These are phyloP conservation scores for Aureobasidium sp. DNA, from an alignment of 2,329 filamentous ascomycete genomes.

Conservation along the genomic window DNA sequence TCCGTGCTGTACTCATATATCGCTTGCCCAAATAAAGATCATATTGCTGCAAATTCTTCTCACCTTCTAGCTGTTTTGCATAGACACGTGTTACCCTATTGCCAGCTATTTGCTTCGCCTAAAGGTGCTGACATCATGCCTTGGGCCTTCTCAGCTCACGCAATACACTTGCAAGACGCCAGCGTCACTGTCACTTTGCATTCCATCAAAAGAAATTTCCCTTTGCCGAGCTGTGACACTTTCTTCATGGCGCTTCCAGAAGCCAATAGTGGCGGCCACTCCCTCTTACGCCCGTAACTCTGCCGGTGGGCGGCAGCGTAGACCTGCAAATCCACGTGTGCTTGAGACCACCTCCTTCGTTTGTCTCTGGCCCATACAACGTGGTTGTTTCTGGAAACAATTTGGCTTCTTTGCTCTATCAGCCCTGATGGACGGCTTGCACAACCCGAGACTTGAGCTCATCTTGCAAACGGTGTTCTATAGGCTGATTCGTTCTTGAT, in stretches of 20 bases:
- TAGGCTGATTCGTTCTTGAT: neutral
- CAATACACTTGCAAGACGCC: neutral
- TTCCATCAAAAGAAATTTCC: neutral
- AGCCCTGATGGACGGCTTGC: neutral
- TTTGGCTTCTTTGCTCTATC: neutral
- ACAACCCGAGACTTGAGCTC: neutral
- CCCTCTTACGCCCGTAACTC: slow-evolving; percentile 1
- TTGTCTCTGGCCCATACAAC: neutral
- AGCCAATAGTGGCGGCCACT: slow-evolving; percentile 9
- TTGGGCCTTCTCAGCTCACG: neutral
- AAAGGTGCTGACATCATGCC: slow-evolving; percentile 3
- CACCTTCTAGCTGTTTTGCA: slow-evolving; percentile 8
- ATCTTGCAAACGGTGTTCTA: neutral
- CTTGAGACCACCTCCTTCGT: neutral
- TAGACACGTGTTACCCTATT: neutral
- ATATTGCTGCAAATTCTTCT: slow-evolving; percentile 8
- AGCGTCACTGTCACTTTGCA: neutral
- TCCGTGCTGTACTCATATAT: slow-evolving; percentile 1
- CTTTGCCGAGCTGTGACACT: slow-evolving; percentile 1
- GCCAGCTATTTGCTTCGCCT: neutral
- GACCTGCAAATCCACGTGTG: neutral
- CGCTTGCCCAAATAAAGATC: neutral
- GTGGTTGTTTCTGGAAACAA: slow-evolving; percentile 1
- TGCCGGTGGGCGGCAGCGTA: neutral
- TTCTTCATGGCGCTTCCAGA: slow-evolving; percentile 6